A percentile compares a stretch with the other conserved stretches of the same genome.
These are phyloP conservation scores for Poa annua DNA, from an alignment of 176 grass and related monocot species.

Conservation along the genomic window DNA sequence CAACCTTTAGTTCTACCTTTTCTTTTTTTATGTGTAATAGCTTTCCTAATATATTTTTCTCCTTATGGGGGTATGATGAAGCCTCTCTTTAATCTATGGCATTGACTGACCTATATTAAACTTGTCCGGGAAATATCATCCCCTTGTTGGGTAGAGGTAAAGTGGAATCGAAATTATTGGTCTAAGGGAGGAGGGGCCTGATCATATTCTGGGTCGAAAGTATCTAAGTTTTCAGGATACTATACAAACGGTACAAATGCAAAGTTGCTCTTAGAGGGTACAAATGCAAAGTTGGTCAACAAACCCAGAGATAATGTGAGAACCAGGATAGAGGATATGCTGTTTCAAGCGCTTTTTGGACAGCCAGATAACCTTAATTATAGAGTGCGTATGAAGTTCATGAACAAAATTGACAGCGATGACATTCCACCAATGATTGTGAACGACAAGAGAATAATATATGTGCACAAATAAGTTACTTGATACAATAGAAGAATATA, in stretches of 20 bases:
- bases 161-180: conserved; percentile 50
- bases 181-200: not conserved
- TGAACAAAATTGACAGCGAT: not conserved
- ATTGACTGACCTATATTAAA: conserved; percentile 26
- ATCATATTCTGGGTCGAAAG: conserved; percentile 6
- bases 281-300: conserved; percentile 35
- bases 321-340: not conserved
- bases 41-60: conserved; percentile 32
- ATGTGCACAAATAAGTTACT: not conserved
- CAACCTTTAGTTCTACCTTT: conserved; percentile 49
- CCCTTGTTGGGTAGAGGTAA: conserved; percentile 25
- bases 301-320: conserved; percentile 23
- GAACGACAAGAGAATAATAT: conserved; percentile 4
- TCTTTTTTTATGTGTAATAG: conserved; percentile 33
- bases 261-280: conserved; percentile 11
- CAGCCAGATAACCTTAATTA: conserved; percentile 1
- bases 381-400: not conserved
- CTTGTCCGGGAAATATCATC: conserved; percentile 34
- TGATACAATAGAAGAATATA: not conserved
- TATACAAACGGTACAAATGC: conserved; percentile 6
- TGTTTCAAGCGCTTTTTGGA: conserved; percentile 28
- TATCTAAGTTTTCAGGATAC: not conserved
- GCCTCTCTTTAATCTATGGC: conserved; percentile 31
- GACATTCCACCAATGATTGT: not conserved
- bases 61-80: conserved; percentile 34